These are phyloP conservation scores for Rhynchospora tenuis DNA, from an alignment of 176 grass and related monocot genomes.

Conservation along the genomic window DNA sequence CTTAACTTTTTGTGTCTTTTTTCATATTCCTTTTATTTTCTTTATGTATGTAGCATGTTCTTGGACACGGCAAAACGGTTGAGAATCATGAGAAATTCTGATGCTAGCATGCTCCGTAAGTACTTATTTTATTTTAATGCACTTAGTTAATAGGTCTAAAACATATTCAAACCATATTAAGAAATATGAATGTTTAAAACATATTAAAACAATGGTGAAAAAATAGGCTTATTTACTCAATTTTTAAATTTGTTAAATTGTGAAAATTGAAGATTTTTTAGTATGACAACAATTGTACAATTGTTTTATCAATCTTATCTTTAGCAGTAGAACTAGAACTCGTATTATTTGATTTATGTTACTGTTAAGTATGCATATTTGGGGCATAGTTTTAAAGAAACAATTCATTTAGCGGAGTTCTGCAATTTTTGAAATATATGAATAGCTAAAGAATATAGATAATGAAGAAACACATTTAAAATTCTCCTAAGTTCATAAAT, in stretches of 20 bases:
- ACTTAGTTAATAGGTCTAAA: not conserved
- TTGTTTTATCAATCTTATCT: not conserved
- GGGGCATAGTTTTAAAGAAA: not conserved
- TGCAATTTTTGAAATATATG: not conserved
- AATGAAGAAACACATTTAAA: not conserved
- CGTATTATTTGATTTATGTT: not conserved
- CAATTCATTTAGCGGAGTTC: not conserved
- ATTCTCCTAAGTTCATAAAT: not conserved
- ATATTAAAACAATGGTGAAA: not conserved
- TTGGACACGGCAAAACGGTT: constrained; percentile 35
- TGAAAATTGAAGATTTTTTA: not conserved
- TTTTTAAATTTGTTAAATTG: not conserved
- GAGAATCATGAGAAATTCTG: constrained; percentile 44
- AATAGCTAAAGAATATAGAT: not conserved
- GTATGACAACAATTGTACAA: not conserved
- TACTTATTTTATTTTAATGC: not conserved
- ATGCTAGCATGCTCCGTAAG: constrained; percentile 8
- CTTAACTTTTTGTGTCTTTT: too few species aligned
- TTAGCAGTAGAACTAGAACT: not conserved
- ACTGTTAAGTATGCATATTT: not conserved
- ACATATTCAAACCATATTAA: not conserved
- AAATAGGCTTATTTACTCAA: not conserved
- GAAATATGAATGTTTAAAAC: not conserved
- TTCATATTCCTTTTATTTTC: not conserved
- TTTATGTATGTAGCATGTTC: constrained; percentile 34